Base-by-base conservation (phyloP, 306 rosid genomes). In the Arachis stenosperma region DNA sequence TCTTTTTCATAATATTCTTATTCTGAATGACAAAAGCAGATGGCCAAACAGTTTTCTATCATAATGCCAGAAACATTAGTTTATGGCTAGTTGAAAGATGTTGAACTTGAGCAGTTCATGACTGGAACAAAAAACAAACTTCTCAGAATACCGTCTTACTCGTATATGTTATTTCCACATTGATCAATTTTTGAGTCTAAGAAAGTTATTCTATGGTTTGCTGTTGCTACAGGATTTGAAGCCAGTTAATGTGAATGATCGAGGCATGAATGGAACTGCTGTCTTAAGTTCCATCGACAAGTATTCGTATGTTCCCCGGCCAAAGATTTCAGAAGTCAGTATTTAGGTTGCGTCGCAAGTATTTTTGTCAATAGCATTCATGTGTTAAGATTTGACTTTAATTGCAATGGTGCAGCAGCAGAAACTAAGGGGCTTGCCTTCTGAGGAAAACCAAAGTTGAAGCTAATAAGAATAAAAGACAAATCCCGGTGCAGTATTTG, bases 321-420 rank as follows among this genome's bases (percentile, higher is more conserved):
- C 61, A 53, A 68, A 79, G 73, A 70, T 70, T 54, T 69, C 85
- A 44, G 87, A 81, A 72, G 88, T 86, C 41, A 65, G 81, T 72
- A 56, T 48, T 62, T 57, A 39, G 37, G 40, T 42, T n/a, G 46
- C 75, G 64, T 43, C 29, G 50, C 58, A 69, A 36, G 62, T 17
- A 14, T 56, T 69, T 70, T 61, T 48, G 68, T 59, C 75, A 52
- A 42, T 33, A 53, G 58, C 68, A 14, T 75, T 75, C 12, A 75
- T 33, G 46, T 73, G 37, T 70, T 62, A 53, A 43, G 60, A 51
- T 41, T 53, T 63, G 65, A 75, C 52, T 56, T 58, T 46, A 37
- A 70, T 42, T 80, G 65, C 41, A 69, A 80, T 88, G 71, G 53
- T 82, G 77, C 92, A 79, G 85, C 92, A 79, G 85, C 84, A 81